Evolutionary conservation across 1,284 basidiomycete genomes (phyloP).

Genomic region (Sporisorium scitamineum): DNA sequence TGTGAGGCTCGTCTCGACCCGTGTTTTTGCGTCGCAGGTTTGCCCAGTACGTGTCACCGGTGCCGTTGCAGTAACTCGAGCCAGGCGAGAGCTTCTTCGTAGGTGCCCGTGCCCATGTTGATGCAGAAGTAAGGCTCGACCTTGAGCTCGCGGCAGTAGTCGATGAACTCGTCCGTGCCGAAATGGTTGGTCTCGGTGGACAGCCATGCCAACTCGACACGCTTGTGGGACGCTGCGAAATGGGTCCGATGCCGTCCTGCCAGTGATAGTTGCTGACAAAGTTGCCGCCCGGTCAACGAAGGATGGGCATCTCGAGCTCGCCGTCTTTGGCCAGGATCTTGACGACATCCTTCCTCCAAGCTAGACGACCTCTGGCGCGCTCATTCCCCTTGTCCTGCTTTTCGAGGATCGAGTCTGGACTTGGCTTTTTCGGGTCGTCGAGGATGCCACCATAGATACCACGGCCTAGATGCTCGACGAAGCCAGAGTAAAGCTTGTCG

Average conservation of each 20-base stretch:
- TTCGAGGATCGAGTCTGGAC: conserved; percentile 65
- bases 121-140: conserved; percentile 76
- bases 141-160: conserved; percentile 70
- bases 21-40: conserved; percentile 75
- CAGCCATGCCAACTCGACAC: conserved; percentile 78
- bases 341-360: conserved; percentile 76
- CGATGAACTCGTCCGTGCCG: conserved; percentile 75
- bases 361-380: conserved; percentile 67
- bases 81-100: conserved; percentile 77
- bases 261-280: conserved; percentile 76
- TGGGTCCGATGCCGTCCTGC: conserved; percentile 77
- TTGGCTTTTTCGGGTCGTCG: conserved; percentile 71
- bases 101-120: conserved; percentile 77
- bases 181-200: conserved; percentile 77
- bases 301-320: conserved; percentile 74
- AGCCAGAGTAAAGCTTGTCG: conserved; percentile 55
- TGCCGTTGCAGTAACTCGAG: conserved; percentile 77
- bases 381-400: conserved; percentile 55
- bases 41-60: conserved; percentile 74
- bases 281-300: conserved; percentile 75
- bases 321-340: conserved; percentile 71
- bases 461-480: conserved; percentile 69
- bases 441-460: conserved; percentile 77
- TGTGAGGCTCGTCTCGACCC: conserved; percentile 75
- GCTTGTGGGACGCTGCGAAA: conserved; percentile 73